Conservation (phyloP, 179 eudicot genomes). For the Spinacia oleracea region DNA sequence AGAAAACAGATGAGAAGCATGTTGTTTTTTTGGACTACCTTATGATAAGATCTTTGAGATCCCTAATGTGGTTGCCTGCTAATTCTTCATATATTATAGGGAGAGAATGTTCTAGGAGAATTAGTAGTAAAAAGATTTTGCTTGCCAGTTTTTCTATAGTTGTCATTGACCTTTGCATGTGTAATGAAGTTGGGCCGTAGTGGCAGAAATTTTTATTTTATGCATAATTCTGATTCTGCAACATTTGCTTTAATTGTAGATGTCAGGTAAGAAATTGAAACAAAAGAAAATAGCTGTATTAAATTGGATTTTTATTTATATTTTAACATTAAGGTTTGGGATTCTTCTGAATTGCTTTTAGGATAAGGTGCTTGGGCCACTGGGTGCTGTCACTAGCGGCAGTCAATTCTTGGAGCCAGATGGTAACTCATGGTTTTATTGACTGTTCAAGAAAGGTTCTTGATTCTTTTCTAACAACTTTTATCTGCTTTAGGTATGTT, state of each 20-base stretch:
- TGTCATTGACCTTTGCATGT: background rate
- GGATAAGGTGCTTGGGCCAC: constrained; percentile 97
- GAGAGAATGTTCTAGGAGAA: background rate
- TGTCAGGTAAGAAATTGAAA: background rate
- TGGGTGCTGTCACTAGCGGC: constrained; percentile 90
- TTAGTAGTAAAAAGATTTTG: background rate
- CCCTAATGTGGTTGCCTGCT: background rate
- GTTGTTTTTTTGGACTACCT: background rate
- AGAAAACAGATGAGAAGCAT: background rate
- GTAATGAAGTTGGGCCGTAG: background rate
- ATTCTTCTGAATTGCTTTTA: constrained; percentile 27
- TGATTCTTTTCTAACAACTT: constrained; percentile 14
- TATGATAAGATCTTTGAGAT: background rate
- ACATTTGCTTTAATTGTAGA: background rate
- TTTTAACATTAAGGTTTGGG: constrained; percentile 2
- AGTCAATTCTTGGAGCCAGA: constrained; percentile 99
- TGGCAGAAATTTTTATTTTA: background rate
- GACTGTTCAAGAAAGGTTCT: background rate
- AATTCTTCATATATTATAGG: background rate
- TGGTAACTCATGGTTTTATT: constrained; percentile 46
- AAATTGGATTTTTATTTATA: background rate
- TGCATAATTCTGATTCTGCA: background rate
- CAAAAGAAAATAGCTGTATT: background rate
- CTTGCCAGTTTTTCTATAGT: background rate
- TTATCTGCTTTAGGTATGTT: constrained; percentile 61